These are phyloP conservation scores for Pseudogymnoascus sp. DNA, from an alignment of 2,329 filamentous ascomycete species.

Conservation along the genomic window DNA sequence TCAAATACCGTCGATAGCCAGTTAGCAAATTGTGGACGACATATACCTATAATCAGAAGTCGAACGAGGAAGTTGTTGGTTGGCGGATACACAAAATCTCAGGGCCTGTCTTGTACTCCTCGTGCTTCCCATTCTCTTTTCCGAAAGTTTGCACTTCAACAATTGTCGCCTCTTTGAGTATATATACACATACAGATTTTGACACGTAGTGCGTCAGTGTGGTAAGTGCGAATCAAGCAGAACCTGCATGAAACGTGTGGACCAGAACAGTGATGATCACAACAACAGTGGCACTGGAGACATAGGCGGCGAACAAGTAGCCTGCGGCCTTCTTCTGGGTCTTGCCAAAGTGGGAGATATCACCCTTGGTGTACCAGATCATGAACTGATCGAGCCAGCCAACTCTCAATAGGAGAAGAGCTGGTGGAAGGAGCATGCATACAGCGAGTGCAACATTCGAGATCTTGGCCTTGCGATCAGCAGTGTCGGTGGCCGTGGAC, in stretches of 20 bases:
- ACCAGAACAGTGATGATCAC: not conserved
- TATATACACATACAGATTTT: not conserved
- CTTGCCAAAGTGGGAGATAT: constrained; percentile 19
- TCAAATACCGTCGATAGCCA: constrained; percentile 1
- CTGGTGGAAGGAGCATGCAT: constrained; percentile 24
- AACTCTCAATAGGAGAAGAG: constrained; percentile 21
- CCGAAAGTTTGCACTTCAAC: constrained; percentile 5
- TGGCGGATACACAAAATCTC: constrained; percentile 4
- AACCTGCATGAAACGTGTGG: not conserved
- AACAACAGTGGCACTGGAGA: not conserved
- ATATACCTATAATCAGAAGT: not conserved
- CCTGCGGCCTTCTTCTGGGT: constrained; percentile 19
- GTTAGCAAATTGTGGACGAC: constrained; percentile 8
- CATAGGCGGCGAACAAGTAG: not conserved
- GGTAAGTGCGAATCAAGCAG: not conserved
- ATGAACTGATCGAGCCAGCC: constrained; percentile 24
- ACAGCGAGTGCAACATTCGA: constrained; percentile 21
- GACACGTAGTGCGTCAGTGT: not conserved
- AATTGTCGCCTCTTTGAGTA: constrained; percentile 2
- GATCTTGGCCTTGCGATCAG: constrained; percentile 17
- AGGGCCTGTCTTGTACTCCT: not conserved
- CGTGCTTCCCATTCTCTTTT: not conserved
- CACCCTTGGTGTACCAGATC: constrained; percentile 21
- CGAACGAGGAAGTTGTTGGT: not conserved
- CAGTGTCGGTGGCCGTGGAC: constrained; percentile 12